A percentile compares a stretch with the other conserved stretches of the same genome.
Conservation (phyloP, 169 alveolate genomes). For the Besnoitia besnoiti region DNA sequence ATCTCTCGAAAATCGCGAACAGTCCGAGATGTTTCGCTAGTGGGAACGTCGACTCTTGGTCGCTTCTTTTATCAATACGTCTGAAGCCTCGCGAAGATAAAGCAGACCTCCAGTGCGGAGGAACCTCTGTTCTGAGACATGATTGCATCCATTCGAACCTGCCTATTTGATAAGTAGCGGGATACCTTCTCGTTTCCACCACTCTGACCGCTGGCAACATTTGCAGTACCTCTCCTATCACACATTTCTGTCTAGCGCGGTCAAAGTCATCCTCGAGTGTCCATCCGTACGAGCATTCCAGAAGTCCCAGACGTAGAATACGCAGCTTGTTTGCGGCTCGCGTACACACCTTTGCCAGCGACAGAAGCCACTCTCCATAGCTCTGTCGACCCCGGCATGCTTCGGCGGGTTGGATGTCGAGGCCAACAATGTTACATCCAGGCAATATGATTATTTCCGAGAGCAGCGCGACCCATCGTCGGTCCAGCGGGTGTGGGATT, state of each 20-base stretch:
- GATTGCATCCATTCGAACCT: constrained; percentile 3
- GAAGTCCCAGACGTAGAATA: background rate
- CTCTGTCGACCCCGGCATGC: background rate
- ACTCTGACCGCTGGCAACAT: background rate
- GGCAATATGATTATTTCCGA: background rate
- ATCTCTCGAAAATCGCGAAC: too few species aligned
- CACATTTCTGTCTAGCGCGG: background rate
- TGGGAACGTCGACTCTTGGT: too few species aligned
- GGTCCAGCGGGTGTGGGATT: background rate
- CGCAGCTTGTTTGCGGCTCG: background rate
- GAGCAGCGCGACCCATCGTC: background rate
- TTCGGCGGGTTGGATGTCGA: background rate
- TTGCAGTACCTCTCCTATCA: background rate
- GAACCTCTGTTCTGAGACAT: background rate
- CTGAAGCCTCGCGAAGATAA: background rate
- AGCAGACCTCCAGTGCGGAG: background rate
- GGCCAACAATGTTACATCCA: background rate
- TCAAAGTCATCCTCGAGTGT: background rate
- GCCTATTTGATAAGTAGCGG: background rate
- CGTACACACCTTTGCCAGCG: background rate
- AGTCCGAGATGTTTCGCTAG: too few species aligned
- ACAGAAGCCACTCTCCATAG: background rate
- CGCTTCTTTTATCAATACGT: too few species aligned
- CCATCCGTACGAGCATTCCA: background rate
- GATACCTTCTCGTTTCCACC: background rate